Base-by-base conservation (phyloP, 805 yeast genomes). In the Yarrowia yakushimensis region DNA sequence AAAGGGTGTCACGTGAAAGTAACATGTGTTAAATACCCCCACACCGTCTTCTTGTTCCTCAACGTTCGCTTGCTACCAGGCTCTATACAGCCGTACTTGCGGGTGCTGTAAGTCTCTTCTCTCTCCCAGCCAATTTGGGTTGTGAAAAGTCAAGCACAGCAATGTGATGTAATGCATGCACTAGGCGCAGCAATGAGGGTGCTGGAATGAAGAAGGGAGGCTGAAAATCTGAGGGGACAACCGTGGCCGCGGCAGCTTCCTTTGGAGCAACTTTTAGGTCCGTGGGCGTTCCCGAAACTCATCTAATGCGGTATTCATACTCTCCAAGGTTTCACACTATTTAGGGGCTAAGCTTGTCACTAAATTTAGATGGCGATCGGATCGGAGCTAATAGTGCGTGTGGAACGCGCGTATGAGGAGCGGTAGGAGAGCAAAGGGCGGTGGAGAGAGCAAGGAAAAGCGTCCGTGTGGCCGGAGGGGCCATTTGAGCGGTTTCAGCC, bases 371-470 rank as follows among this genome's bases (percentile, higher is more conserved):
- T 28, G 55, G 22, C 55, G 55, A 48, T 48, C 55, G 22, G 55
- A 48, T 48, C 55, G 55, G 55, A 31, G 13, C 55, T 33, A 48
- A 33, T n/a, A n/a, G n/a, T 39, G 55, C 55, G 55, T 48, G 39
- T 22, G 37, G n/a, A 30, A 48, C 31, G 55, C 55, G 39, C 8
- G 52, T 30, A 2, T 12, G 52, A 48, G 33, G 54, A 20, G 54
- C 36, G 20, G 36, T 42, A 7, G 27, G 4, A 13, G 23, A 17
- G 28, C 23, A 17, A 27, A 13, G 23, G 12, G 28, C 23, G 12
- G 18, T 41, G 25, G 25, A 41, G 46, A 41, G 30, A 20, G 15
- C 30, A 30, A 9, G 28, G 15, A 17, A 43, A 43, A 27, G 34
- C 27, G 50, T 17, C 7, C 30, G 20, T 9, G n/a, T 18, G 52